Base-by-base conservation (phyloP, 108 stramenopile species). In the Cyclotella sp. region DNA sequence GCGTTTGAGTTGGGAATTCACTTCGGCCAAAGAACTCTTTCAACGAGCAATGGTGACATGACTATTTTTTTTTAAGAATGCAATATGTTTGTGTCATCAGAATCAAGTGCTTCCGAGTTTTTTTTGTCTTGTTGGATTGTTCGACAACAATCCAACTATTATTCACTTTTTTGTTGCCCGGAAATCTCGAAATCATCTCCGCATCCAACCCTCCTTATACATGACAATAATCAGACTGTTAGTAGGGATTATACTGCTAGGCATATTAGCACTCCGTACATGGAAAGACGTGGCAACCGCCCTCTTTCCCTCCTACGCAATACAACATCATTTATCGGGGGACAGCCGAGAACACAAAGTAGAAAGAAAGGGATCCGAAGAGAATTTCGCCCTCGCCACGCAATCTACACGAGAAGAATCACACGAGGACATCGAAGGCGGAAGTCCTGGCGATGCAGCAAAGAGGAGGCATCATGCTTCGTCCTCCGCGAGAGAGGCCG, bases 241-340 rank as follows among this genome's bases (percentile, higher is more conserved):
- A 42, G 77, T 85, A 9, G 86, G 86, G 47, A 24, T 72, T 0
- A 63, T 87, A 3, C 54, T 87, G 10, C 71, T 87, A 16, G 63
- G 64, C 6, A 87, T 87, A 52, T 60, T 87, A 40, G 44, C 72
- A n/a, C 30, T 86, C 34, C 70, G 70, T 51, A 67, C 82, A 28
- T 70, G 83, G 77, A 84, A 85, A 66, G 84, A 81, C 66, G 40
- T 78, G 18, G 65, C 64, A 53, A 70, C 68, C 21, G 21, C 61
- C 0, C 14, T 77, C 9, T 74, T 43, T 68, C 66, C 78, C 29
- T 60, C 44, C 14, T 79, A 51, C 63, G 72, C 77, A 18, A 79
- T 79, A 44, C 24, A 74, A 27, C 63, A 68, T 55, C 72, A 79
- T 30, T 58, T 74, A 53, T 77, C 68, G 21, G 73, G 78, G 18